Evolutionary conservation across 139 green algal species (phyloP).

Genomic region (Micromonas commoda): DNA sequence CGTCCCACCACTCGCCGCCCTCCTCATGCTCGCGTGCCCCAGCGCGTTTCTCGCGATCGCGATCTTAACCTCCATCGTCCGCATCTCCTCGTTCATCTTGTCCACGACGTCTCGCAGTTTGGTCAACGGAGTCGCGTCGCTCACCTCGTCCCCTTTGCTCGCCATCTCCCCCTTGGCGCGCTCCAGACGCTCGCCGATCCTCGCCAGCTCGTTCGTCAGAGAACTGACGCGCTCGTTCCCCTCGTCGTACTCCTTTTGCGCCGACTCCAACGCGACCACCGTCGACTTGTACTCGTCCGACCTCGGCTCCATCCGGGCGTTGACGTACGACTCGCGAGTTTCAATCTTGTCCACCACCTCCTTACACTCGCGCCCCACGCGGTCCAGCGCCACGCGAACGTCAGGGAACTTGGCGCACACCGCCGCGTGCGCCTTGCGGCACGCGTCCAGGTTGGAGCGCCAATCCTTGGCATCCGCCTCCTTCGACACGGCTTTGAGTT

Average conservation of each 20-base stretch:
- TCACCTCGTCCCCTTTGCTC: not conserved
- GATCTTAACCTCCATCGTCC: slow-evolving; percentile 35
- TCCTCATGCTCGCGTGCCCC: slow-evolving; percentile 32
- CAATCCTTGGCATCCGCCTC: slow-evolving; percentile 36
- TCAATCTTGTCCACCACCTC: slow-evolving; percentile 44
- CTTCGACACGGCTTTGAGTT: not conserved
- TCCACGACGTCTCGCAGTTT: no score
- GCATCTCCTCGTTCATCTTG: slow-evolving; percentile 55
- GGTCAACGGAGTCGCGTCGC: not conserved
- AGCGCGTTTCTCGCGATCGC: slow-evolving; percentile 53
- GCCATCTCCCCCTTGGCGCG: slow-evolving; percentile 1
- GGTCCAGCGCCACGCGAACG: not conserved
- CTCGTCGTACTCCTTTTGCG: slow-evolving; percentile 51
- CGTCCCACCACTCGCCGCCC: no score
- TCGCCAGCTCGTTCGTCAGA: slow-evolving; percentile 54
- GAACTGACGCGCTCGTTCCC: slow-evolving; percentile 50
- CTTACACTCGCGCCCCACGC: slow-evolving; percentile 40
- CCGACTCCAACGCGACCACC: slow-evolving; percentile 35
- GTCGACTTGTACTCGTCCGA: slow-evolving; percentile 50
- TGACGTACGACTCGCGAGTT: slow-evolving; percentile 59
- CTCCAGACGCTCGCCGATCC: slow-evolving; percentile 23
- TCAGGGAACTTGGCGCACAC: slow-evolving; percentile 25
- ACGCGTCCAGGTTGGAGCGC: slow-evolving; percentile 61
- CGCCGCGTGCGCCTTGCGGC: slow-evolving; percentile 41
- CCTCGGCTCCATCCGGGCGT: slow-evolving; percentile 55